Evolutionary conservation across 2,329 filamentous ascomycete species (phyloP), one percentile per base, ranked within the genome.

Genomic region (Ceratocystis alfenasii): DNA sequence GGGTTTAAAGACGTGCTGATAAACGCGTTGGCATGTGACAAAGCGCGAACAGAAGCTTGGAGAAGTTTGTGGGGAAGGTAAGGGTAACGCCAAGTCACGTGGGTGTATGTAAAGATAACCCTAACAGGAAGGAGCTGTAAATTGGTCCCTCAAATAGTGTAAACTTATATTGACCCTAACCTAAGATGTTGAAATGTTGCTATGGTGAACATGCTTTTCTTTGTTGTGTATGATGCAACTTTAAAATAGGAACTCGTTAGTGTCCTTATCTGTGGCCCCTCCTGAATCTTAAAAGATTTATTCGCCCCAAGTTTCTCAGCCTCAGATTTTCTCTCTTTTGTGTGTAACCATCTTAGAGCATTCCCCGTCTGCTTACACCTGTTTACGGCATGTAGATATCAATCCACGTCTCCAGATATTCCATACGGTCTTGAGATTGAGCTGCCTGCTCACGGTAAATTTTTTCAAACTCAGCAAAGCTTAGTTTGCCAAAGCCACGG

Each of bases 371-470:
- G 3, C 17, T 15, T 8, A 30, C n/a, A 15, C 12, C 57, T 30
- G 36, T 25, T 74, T 79, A 84, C 15, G 84, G 84, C 70, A 87
- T 86, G 73, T 84, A 87, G 73, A 87, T 86, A 73, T 96, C 92
- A 74, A 96, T 89, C 93, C 93, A 97, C 71, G 85, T 89, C 68
- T 89, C 89, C 60, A 96, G 79, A 74, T 96, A 93, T 70, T 89
- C 88, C 68, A 92, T 79, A 64, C 87, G 77, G 72, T 85, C 83
- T 15, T 80, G 81, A 33, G 78, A 84, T 15, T 80, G 81, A 33
- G 78, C 76, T 28, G 86, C 83, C 69, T 85, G 81, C n/a, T 80
- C 79, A 70, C 85, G 83, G 77, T 94, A 90, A 62, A 87, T 86
- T 48, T 78, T 78, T 71, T 89, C 86, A 75, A 97, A 95, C 74